These are phyloP conservation scores for Myxozyma neglecta DNA, from an alignment of 805 yeast species.

Conservation along the genomic window DNA sequence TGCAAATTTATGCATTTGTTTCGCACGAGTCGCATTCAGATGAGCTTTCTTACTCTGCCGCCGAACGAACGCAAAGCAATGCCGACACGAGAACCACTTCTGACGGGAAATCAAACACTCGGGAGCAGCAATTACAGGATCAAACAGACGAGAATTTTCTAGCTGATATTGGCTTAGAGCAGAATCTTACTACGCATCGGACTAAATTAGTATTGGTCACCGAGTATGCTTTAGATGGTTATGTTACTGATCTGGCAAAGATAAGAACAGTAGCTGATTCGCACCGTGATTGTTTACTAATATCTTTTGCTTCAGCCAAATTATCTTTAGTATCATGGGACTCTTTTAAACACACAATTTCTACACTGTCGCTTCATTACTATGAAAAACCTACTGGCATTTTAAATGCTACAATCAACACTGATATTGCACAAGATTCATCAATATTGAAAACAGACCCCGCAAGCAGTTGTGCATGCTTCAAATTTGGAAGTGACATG, in stretches of 20 bases:
- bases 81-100: constrained; percentile 8
- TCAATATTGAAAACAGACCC: constrained; percentile 64
- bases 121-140: constrained; percentile 7
- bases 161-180: constrained; percentile 35
- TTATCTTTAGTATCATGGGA: constrained; percentile 77
- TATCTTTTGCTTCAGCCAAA: constrained; percentile 75
- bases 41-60: constrained; percentile 19
- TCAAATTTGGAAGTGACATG: constrained; percentile 57
- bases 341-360: constrained; percentile 49
- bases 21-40: constrained; percentile 32
- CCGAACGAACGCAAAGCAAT: constrained; percentile 24
- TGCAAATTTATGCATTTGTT: constrained; percentile 59
- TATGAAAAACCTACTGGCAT: constrained; percentile 64
- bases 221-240: constrained; percentile 75
- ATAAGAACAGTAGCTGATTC: constrained; percentile 27
- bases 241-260: constrained; percentile 56
- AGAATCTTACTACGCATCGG: constrained; percentile 28
- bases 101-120: not conserved
- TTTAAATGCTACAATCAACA: constrained; percentile 1
- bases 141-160: constrained; percentile 26
- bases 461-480: constrained; percentile 49
- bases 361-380: constrained; percentile 78
- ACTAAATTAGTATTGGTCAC: constrained; percentile 48
- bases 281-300: constrained; percentile 60
- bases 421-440: constrained; percentile 35